Evolutionary conservation across 345 rosid genomes (phyloP).

Genomic region (Capsella bursapastoris): DNA sequence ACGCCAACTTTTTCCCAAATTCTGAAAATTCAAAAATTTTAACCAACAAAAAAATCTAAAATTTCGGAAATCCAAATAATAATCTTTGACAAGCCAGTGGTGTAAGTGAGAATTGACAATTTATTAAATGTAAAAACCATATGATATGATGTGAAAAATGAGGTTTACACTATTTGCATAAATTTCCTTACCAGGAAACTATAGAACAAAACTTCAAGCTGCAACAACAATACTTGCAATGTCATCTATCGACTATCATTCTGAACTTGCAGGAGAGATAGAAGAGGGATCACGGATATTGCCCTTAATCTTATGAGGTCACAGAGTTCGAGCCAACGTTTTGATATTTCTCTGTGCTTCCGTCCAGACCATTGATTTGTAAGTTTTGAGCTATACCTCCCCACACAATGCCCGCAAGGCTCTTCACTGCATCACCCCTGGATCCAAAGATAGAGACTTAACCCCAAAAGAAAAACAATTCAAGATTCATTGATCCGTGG

Average conservation of each 20-base stretch:
- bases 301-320: not conserved
- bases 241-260: not conserved
- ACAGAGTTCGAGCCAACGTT: not conserved
- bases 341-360: conserved; percentile 1
- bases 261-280: not conserved
- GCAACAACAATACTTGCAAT: conserved; percentile 6
- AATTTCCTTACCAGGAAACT: conserved; percentile 6
- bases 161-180: not conserved
- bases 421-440: conserved; percentile 3
- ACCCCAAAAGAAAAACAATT: not conserved
- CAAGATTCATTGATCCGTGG: not conserved
- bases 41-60: not conserved
- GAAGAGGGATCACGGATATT: not conserved
- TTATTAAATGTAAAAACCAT: not conserved
- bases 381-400: not conserved
- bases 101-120: not conserved
- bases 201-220: conserved; percentile 1
- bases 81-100: not conserved
- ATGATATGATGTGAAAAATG: not conserved
- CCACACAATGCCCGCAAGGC: not conserved
- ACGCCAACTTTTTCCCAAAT: conserved; percentile 19
- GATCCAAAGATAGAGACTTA: not conserved
- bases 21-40: not conserved
- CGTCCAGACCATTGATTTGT: conserved; percentile 1
- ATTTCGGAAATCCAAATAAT: not conserved